Evolutionary conservation across 2,329 filamentous ascomycete genomes (phyloP).

Genomic region (Coleophoma cylindrospora): DNA sequence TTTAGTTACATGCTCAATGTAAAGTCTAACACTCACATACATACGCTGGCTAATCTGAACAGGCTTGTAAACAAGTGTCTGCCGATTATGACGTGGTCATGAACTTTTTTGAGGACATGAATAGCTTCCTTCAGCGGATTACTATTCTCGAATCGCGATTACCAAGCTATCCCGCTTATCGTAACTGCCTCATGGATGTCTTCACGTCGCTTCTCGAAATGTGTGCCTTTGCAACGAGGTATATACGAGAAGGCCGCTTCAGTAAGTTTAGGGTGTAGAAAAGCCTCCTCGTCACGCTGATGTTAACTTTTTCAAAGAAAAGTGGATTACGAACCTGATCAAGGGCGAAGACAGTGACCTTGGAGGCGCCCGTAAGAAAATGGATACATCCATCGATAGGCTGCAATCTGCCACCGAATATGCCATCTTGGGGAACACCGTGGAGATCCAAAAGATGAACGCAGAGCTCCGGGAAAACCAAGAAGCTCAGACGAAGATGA

Average conservation of each 20-base stretch:
- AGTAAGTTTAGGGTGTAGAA: too few species aligned
- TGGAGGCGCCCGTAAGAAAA: conserved; percentile 21
- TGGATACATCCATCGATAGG: conserved; percentile 22
- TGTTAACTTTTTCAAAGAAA: background rate
- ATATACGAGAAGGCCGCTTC: conserved; percentile 15
- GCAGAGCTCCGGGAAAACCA: background rate
- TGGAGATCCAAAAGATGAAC: conserved; percentile 9
- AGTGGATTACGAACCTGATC: conserved; percentile 23
- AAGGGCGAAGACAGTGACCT: conserved; percentile 27
- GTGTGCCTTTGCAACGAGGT: conserved; percentile 29
- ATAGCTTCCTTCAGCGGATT: conserved; percentile 30
- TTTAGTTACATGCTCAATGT: too few species aligned
- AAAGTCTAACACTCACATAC: too few species aligned
- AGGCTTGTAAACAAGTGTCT: conserved; percentile 20
- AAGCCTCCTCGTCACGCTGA: too few species aligned
- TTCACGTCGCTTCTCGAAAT: conserved; percentile 29
- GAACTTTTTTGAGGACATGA: conserved; percentile 34
- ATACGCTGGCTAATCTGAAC: background rate
- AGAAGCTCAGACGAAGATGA: conserved; percentile 16
- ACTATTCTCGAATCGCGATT: conserved; percentile 28
- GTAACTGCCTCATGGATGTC: conserved; percentile 31
- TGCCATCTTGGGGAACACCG: conserved; percentile 27
- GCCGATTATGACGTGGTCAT: conserved; percentile 33
- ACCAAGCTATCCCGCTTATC: conserved; percentile 18
- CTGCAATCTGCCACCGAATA: conserved; percentile 29